phyloP scores from a whole-genome alignment of 2,329 filamentous ascomycete genomes.

The Colletotrichum salicis region DNA sequence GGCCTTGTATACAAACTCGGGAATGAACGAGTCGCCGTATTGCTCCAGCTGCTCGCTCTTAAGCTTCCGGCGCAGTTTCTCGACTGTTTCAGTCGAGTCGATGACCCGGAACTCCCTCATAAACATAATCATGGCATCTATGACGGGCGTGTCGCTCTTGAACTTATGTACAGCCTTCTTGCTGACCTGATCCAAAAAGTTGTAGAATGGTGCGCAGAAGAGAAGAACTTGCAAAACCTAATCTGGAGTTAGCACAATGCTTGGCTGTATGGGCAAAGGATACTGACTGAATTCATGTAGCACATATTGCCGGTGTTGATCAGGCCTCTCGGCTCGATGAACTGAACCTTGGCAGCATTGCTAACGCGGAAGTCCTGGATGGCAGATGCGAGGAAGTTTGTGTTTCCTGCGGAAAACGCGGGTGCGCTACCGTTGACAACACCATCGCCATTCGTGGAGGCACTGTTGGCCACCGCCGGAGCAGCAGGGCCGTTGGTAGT shows the following conservation, averaged over 20 bases:
- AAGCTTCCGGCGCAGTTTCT: slow-evolving; percentile 77
- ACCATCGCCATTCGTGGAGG: slow-evolving; percentile 3
- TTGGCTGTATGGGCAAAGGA: not conserved
- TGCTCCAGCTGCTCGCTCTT: slow-evolving; percentile 88
- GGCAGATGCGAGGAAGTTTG: slow-evolving; percentile 77
- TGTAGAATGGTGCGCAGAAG: slow-evolving; percentile 93
- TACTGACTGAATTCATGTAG: slow-evolving; percentile 97
- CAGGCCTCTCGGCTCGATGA: slow-evolving; percentile 91
- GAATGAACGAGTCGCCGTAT: slow-evolving; percentile 90
- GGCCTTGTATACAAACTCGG: slow-evolving; percentile 94
- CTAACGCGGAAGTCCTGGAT: slow-evolving; percentile 78
- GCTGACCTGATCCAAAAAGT: slow-evolving; percentile 88
- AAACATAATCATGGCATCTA: slow-evolving; percentile 98
- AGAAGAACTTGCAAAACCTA: slow-evolving; percentile 95
- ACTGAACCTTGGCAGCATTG: slow-evolving; percentile 74
- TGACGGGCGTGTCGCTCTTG: slow-evolving; percentile 91
- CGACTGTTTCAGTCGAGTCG: slow-evolving; percentile 78
- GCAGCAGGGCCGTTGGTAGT: slow-evolving; percentile 38
- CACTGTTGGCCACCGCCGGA: slow-evolving; percentile 34
- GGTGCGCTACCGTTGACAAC: slow-evolving; percentile 30
- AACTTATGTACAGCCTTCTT: slow-evolving; percentile 89
- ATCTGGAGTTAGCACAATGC: too few relatives aligned
- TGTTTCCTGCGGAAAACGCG: slow-evolving; percentile 23
- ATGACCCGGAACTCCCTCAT: slow-evolving; percentile 91
- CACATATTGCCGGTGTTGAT: slow-evolving; percentile 99